A percentile compares a stretch with the other conserved stretches of the same genome.
Evolutionary conservation across 805 yeast genomes (phyloP).

Genomic region (Lipomyces spencermartinsiae): DNA sequence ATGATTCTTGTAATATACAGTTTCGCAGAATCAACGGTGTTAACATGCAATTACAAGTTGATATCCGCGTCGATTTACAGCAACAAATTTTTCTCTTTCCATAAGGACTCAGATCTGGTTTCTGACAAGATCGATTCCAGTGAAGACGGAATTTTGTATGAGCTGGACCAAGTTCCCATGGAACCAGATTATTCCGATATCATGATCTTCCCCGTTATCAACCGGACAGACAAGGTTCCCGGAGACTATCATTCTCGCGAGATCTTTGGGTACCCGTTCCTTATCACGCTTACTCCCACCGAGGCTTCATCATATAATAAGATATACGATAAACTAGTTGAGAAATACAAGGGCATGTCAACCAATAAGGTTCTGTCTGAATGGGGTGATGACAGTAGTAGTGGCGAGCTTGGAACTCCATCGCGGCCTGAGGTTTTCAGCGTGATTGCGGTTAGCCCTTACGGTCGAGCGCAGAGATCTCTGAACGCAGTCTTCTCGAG

Average conservation of each 20-base stretch:
- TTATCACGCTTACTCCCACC: conserved; percentile 60
- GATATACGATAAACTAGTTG: conserved; percentile 61
- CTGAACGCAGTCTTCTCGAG: conserved; percentile 1
- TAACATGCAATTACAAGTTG: conserved; percentile 41
- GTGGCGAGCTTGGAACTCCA: conserved; percentile 16
- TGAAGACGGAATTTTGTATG: conserved; percentile 74
- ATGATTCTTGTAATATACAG: background rate
- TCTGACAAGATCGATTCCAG: conserved; percentile 66
- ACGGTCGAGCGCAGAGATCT: background rate
- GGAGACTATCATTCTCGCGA: conserved; percentile 45
- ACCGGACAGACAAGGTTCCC: conserved; percentile 12
- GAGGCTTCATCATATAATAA: conserved; percentile 64
- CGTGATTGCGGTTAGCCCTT: conserved; percentile 11
- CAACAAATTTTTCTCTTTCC: conserved; percentile 70
- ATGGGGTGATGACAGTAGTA: conserved; percentile 25
- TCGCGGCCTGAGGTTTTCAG: conserved; percentile 24
- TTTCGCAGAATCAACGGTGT: background rate
- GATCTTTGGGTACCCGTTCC: conserved; percentile 78
- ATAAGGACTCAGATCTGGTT: conserved; percentile 63
- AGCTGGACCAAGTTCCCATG: conserved; percentile 46
- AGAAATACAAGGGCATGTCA: conserved; percentile 32
- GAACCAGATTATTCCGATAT: conserved; percentile 44
- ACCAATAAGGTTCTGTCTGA: conserved; percentile 21
- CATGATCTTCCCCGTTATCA: conserved; percentile 30
- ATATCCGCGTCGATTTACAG: conserved; percentile 69